Evolutionary conservation across 1,284 basidiomycete genomes (phyloP).

Genomic region (Entoloma clypeatum): DNA sequence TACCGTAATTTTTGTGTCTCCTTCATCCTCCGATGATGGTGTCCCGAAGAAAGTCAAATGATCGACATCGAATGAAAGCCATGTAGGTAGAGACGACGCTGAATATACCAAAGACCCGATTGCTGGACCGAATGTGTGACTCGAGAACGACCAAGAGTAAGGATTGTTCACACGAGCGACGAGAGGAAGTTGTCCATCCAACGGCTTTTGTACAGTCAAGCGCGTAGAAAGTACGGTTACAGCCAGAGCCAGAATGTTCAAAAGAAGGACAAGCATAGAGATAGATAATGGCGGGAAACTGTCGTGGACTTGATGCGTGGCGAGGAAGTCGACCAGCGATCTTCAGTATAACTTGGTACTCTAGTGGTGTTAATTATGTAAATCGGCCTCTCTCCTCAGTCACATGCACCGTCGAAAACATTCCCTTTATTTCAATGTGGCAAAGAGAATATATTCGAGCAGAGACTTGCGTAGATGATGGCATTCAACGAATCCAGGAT

Average conservation of each 20-base stretch:
- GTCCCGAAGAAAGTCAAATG: constrained; percentile 51
- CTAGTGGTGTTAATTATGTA: too few relatives aligned
- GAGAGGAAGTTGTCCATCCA: constrained; percentile 57
- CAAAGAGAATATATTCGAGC: constrained; percentile 14
- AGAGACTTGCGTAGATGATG: constrained; percentile 19
- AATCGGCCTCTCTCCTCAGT: constrained; percentile 7
- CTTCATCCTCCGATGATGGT: constrained; percentile 54
- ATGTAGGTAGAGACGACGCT: constrained; percentile 50
- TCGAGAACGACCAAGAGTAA: constrained; percentile 64
- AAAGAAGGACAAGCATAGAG: constrained; percentile 67
- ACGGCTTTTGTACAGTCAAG: constrained; percentile 46
- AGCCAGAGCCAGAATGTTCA: constrained; percentile 39
- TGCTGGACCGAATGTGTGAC: constrained; percentile 54
- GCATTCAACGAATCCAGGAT: constrained; percentile 21
- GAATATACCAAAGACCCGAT: constrained; percentile 43
- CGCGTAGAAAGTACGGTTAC: constrained; percentile 35
- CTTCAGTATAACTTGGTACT: constrained; percentile 24
- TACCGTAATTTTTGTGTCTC: constrained; percentile 50
- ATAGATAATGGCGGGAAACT: constrained; percentile 42
- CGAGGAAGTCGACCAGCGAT: constrained; percentile 64
- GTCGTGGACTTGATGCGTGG: constrained; percentile 38
- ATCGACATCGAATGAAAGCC: constrained; percentile 61
- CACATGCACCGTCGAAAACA: constrained; percentile 8
- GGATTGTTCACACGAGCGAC: constrained; percentile 56
- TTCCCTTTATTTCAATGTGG: constrained; percentile 27